A percentile compares a stretch with the other conserved stretches of the same genome.
These are phyloP conservation scores for Daldinia caldariorum DNA, from an alignment of 495 filamentous ascomycete species.

Conservation along the genomic window DNA sequence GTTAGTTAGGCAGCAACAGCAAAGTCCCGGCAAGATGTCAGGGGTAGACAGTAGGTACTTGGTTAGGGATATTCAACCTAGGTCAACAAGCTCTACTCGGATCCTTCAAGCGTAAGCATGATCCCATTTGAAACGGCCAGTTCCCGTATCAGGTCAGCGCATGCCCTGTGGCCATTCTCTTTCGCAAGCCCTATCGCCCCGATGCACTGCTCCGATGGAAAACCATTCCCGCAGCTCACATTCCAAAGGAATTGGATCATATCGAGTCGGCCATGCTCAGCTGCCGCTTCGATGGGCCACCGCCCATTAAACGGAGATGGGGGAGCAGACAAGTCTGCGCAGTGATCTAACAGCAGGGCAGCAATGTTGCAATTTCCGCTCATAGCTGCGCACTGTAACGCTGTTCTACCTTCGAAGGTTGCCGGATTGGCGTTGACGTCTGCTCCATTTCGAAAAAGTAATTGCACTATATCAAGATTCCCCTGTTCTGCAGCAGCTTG, in stretches of 20 bases:
- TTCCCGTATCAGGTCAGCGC: constrained; percentile 29
- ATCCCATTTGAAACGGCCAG: constrained; percentile 10
- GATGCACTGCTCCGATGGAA: constrained; percentile 22
- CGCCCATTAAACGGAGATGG: constrained; percentile 11
- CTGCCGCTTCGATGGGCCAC: constrained; percentile 35
- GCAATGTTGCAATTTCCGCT: constrained; percentile 22
- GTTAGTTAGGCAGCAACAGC: too few relatives aligned
- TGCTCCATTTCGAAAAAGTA: constrained; percentile 27
- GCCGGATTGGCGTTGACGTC: constrained; percentile 21
- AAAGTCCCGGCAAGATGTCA: neutral
- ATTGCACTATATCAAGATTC: constrained; percentile 32
- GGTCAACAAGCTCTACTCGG: neutral
- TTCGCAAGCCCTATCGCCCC: constrained; percentile 33
- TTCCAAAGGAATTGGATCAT: constrained; percentile 39
- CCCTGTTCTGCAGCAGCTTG: constrained; percentile 45
- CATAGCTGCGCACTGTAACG: constrained; percentile 32
- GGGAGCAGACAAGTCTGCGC: constrained; percentile 1
- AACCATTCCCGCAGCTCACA: constrained; percentile 4
- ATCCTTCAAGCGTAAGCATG: neutral
- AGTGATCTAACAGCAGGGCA: constrained; percentile 13
- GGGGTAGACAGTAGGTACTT: neutral
- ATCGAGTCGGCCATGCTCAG: constrained; percentile 32
- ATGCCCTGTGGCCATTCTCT: constrained; percentile 13
- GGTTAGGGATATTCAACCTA: too few relatives aligned
- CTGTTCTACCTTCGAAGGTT: constrained; percentile 12